Evolutionary conservation across 2,329 filamentous ascomycete genomes (phyloP), one percentile per base, ranked within the genome.

Genomic region (Hymenoscyphus repandus): DNA sequence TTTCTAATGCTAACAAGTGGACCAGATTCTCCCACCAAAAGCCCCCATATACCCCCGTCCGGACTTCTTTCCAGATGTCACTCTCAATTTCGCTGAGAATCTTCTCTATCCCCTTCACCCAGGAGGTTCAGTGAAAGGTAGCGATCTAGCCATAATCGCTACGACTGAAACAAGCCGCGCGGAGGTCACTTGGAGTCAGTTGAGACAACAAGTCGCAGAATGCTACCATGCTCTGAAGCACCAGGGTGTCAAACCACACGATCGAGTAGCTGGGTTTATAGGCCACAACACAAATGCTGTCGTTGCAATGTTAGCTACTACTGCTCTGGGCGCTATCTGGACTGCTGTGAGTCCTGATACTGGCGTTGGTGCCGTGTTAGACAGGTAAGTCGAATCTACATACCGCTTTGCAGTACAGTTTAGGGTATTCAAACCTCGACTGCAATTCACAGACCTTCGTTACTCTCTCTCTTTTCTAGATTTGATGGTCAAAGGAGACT

Each of bases 31-130:
- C 15, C 80, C 86, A 20, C 66, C 77, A 37, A 69, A 80, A 49
- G 78, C 82, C 5, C 75, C 80, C 42, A 87, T 97, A 78, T 97
- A 90, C 62, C 92, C 92, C 20, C 83, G 90, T 20, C 91, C 92
- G 6, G 74, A 83, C 53, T 97, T 96, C 74, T 97, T 96, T 68
- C 69, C 82, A 50, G 85, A 85, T 9, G 80, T 88, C 12, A 82
- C 75, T 51, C 75, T 97, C 58, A 99, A 97, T 69, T 97, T 96
- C 66, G 91, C 92, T 22, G 89, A 97, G 72, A 99, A 99, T 67
- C 75, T 97, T 48, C 81, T 99, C 3, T 96, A 85, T 67, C 92
- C 92, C 3, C 75, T 74, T 45, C 72, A 78, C 34, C 70, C 56
- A 78, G 84, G 45, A 69, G 81, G 41, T 74, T 78, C 4, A 70